Percentiles rank a stretch among this genome's conserved stretches.
Conservation (phyloP, 1,284 basidiomycete genomes). For the Acaromyces ingoldii region DNA sequence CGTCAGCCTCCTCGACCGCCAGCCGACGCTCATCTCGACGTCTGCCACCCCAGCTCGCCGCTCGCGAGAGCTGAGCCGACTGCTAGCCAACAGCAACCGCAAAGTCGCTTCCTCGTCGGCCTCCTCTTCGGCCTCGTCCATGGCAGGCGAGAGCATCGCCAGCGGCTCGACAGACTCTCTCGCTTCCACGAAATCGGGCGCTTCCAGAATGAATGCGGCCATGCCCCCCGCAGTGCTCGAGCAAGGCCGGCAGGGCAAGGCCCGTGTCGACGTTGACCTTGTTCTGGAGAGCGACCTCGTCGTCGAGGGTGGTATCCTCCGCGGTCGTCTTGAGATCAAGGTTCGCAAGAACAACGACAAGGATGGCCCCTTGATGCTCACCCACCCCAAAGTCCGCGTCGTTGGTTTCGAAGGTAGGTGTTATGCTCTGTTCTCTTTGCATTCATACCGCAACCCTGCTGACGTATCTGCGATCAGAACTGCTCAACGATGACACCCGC, state of each 20-base stretch:
- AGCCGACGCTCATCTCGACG: constrained; percentile 32
- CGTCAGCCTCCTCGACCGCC: constrained; percentile 24
- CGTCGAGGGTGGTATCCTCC: constrained; percentile 74
- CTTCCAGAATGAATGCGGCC: constrained; percentile 2
- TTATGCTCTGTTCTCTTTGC: too few relatives aligned
- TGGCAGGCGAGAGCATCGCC: neutral
- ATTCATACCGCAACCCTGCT: neutral
- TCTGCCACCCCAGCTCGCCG: constrained; percentile 31
- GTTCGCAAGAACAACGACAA: constrained; percentile 61
- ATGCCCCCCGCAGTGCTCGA: constrained; percentile 19
- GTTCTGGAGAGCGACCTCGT: constrained; percentile 69
- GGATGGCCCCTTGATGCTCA: constrained; percentile 61
- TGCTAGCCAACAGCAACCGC: constrained; percentile 23
- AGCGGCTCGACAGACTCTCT: neutral
- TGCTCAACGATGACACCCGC: constrained; percentile 62
- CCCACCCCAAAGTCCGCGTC: constrained; percentile 74
- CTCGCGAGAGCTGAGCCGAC: constrained; percentile 34
- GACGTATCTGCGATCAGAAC: constrained; percentile 50
- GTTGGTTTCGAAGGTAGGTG: constrained; percentile 90
- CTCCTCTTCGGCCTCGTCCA: neutral
- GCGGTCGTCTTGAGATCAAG: constrained; percentile 68
- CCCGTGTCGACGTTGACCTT: constrained; percentile 79
- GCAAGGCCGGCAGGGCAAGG: constrained; percentile 53
- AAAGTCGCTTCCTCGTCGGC: constrained; percentile 3
- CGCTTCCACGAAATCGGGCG: neutral